Evolutionary conservation across 2,329 filamentous ascomycete species (phyloP).

Genomic region (Calonectria hongkongensis): DNA sequence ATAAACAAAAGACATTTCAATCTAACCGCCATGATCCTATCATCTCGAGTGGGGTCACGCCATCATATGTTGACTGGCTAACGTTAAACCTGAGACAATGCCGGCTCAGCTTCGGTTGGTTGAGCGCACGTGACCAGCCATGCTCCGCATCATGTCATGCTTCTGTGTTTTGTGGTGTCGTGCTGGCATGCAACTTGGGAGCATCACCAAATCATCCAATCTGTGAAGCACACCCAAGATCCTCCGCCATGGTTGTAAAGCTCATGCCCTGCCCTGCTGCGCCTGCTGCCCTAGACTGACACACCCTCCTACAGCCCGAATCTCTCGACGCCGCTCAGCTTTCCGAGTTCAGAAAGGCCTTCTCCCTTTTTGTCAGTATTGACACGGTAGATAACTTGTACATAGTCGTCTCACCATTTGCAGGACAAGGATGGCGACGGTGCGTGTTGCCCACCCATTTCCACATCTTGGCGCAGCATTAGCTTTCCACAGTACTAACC

Average conservation of each 20-base stretch:
- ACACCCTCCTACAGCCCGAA: slow-evolving; percentile 83
- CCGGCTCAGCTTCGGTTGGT: slow-evolving; percentile 10
- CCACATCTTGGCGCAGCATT: not conserved
- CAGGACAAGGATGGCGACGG: slow-evolving; percentile 94
- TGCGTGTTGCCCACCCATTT: slow-evolving; percentile 69
- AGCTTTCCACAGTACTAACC: not conserved
- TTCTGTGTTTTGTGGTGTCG: not conserved
- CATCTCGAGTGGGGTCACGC: not conserved
- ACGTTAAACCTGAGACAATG: not conserved
- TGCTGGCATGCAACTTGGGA: slow-evolving; percentile 3
- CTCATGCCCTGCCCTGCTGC: not conserved
- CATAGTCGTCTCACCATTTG: not conserved
- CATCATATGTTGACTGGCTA: slow-evolving; percentile 6
- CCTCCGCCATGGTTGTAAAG: not conserved
- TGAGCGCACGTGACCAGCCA: not conserved
- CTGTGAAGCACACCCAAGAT: not conserved
- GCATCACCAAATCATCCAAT: not conserved
- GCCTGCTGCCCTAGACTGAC: not conserved
- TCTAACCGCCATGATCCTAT: not conserved
- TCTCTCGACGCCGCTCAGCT: slow-evolving; percentile 99
- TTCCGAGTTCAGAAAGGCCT: slow-evolving; percentile 99
- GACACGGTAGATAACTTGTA: not conserved
- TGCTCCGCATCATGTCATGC: slow-evolving; percentile 4
- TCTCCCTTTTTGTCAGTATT: slow-evolving; percentile 96
- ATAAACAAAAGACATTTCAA: not conserved